These are phyloP conservation scores for Cicer arietinum DNA, from an alignment of 306 rosid species.

Conservation along the genomic window DNA sequence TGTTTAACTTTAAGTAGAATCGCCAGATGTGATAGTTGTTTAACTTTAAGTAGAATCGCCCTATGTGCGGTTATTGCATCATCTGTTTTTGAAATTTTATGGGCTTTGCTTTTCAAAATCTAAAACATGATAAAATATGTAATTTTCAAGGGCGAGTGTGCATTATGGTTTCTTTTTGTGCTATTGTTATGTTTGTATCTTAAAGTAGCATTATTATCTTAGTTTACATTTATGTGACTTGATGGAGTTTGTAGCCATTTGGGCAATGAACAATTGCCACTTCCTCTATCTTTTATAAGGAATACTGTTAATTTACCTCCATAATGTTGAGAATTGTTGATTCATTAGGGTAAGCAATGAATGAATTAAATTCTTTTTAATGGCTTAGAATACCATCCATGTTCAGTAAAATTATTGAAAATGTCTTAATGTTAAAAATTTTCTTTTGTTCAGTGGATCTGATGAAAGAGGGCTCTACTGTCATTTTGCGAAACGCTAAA, in stretches of 20 bases:
- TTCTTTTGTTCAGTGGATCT: slow-evolving; percentile 49
- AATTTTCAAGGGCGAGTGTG: neutral
- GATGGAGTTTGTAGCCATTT: neutral
- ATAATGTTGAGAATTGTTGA: neutral
- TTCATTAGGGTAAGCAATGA: neutral
- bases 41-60: neutral
- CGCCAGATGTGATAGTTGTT: neutral
- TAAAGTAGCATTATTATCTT: neutral
- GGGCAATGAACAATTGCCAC: neutral
- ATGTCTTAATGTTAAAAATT: neutral
- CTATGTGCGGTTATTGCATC: neutral
- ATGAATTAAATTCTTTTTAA: neutral
- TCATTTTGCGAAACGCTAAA: slow-evolving; percentile 61
- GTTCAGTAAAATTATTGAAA: slow-evolving; percentile 10
- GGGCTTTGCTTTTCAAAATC: neutral
- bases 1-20: too few relatives aligned
- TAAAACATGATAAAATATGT: neutral
- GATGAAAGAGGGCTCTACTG: slow-evolving; percentile 62
- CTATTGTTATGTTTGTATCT: neutral
- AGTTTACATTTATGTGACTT: neutral
- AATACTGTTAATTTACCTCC: slow-evolving; percentile 6
- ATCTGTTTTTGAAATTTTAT: neutral
- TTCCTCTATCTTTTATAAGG: neutral
- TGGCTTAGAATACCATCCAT: neutral
- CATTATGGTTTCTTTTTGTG: neutral